Evolutionary conservation across 257 asterid genomes (phyloP).

Genomic region (Leonotis leonurus): DNA sequence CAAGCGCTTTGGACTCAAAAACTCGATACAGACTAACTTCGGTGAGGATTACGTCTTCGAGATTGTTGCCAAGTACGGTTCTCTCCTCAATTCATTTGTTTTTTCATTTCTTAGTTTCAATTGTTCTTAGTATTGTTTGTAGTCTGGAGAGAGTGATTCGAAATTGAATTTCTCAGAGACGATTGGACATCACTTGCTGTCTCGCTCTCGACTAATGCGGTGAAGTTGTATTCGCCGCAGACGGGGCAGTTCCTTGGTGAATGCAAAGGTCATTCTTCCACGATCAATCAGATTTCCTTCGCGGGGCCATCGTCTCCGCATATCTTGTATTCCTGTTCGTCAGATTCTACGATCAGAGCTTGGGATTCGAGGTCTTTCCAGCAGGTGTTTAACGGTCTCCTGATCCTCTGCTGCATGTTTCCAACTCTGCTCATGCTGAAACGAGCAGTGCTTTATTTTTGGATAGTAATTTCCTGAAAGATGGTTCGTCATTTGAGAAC

Average conservation of each 20-base stretch:
- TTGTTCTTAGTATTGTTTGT: neutral
- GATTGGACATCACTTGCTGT: slow-evolving; percentile 95
- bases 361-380: slow-evolving; percentile 88
- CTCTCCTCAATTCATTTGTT: neutral
- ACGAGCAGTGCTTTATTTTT: neutral
- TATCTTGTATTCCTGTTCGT: slow-evolving; percentile 70
- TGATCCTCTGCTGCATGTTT: neutral
- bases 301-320: slow-evolving; percentile 55
- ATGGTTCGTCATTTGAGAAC: neutral
- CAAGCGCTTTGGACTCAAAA: slow-evolving; percentile 65
- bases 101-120: neutral
- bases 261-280: slow-evolving; percentile 60
- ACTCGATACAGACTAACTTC: slow-evolving; percentile 75
- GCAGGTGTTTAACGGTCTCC: slow-evolving; percentile 39
- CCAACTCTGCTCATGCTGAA: neutral
- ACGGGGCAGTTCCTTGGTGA: slow-evolving; percentile 89
- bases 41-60: slow-evolving; percentile 91
- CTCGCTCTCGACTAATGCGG: slow-evolving; percentile 77
- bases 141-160: neutral
- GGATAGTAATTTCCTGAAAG: neutral
- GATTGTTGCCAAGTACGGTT: slow-evolving; percentile 57
- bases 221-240: slow-evolving; percentile 77
- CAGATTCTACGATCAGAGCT: slow-evolving; percentile 79
- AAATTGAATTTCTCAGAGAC: slow-evolving; percentile 33
- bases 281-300: slow-evolving; percentile 69